Base-by-base conservation (phyloP, 305 asterid genomes). In the Fraxinus sp. region DNA sequence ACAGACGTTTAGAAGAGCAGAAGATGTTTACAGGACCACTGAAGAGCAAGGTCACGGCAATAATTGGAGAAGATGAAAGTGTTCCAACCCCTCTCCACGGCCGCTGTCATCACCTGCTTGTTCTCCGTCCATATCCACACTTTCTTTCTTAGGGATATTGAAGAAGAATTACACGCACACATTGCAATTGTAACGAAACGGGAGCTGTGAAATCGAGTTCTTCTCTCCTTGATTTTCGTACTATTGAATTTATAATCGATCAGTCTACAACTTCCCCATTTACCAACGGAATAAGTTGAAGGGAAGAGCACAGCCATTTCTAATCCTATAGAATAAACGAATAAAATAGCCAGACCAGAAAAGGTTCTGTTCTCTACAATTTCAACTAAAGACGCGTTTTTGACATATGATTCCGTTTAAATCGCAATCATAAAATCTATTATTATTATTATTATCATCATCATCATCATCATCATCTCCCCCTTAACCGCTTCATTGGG, bases 121-220 rank as follows among this genome's bases (percentile, higher is more conserved):
- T 88, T 95, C 87, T 91, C 93, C 76, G 97, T 93, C 97, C 98
- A 93, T 79, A 93, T 83, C 98, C 98, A 95, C 2, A 92, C 95
- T 78, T 74, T 86, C 89, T 95, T 95, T 88, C 89, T 87, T 71
- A 80, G 37, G n/a, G 83, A 57, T 4, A 43, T 86, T 9, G 84
- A 77, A 71, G 79, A 20, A 57, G 78, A 33, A 84, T 80, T 57
- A 20, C 30, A 57, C 14, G 84, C 86, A 28, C 83, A 66, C 90
- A 86, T 89, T 80, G 89, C 75, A 82, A 78, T 82, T 52, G 77
- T 82, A 79, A 18, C 35, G 39, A 73, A 77, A 35, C 62, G 86
- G 20, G 32, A 76, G 62, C 59, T 10, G 30, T 26, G 79, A 43
- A 57, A 59, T 22, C 18, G 84, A 75, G 22, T 36, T 79, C 78